Evolutionary conservation across 225 moss, liverwort and hornwort species (phyloP), one percentile per base, ranked within the genome.

Genomic region (Asterella californica): DNA sequence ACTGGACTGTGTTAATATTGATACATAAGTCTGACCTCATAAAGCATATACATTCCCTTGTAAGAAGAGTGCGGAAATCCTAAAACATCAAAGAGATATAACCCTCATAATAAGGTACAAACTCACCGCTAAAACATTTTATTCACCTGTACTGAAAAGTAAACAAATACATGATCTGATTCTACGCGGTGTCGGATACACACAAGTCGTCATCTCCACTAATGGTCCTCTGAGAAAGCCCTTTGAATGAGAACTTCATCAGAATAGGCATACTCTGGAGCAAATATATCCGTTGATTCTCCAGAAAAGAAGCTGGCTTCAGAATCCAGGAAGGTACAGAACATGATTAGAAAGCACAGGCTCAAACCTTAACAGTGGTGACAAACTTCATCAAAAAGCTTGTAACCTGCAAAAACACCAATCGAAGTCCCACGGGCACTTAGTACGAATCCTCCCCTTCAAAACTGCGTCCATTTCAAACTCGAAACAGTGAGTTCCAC

Each of bases 311-410:
- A 25, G 75, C 75, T 37, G 57, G 59, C 30, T 33, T 37, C 34
- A 76, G 24, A 76, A 38, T 76, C 36, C 75, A 57, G 24, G n/a
- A 76, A 38, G 21, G 75, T 59, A 27, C 19, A 37, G 64, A 65
- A 22, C 9, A 10, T 46, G 19, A 46, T 78, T 45, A 49, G 47
- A 33, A 8, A 27, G 29, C 10, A 78, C 10, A 18, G 4, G 72
- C 73, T 80, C 74, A 80, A 64, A 80, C 61, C 45, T 80, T 86
- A 38, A 97, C 94, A 59, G 91, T 85, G 54, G 93, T 92, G 73
- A 97, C 97, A 78, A 88, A 97, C 67, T 91, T 90, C 91, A 97
- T 84, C 82, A 97, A 81, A 75, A 88, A 91, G 4, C 87, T 79
- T 36, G 94, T 88, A 38, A 97, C 93, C 89, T 89, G 89, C 80